Percentiles rank a stretch among this genome's conserved stretches.
These are phyloP conservation scores for Chrysanthemum makinoi DNA, from an alignment of 129 eudicot genomes.

Conservation along the genomic window DNA sequence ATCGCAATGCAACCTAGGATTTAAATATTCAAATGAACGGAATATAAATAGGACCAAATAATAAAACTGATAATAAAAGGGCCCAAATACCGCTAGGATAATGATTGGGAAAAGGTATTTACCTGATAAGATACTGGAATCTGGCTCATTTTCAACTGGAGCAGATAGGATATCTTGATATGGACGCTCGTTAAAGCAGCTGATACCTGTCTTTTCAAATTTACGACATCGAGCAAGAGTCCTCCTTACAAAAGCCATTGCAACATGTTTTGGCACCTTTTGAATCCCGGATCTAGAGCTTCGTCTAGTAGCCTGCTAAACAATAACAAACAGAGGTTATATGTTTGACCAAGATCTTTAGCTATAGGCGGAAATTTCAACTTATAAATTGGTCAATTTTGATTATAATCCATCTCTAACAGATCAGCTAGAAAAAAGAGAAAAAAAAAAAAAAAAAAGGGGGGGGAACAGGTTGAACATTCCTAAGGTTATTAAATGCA, in stretches of 20 bases:
- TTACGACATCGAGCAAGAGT: conserved; percentile 59
- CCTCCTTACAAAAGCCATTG: conserved; percentile 67
- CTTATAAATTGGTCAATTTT: too few species aligned
- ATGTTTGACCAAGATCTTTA: too few species aligned
- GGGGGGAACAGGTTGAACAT: too few species aligned
- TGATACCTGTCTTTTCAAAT: conserved; percentile 56
- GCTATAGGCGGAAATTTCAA: neutral
- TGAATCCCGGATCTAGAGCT: conserved; percentile 52
- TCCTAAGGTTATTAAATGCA: too few species aligned
- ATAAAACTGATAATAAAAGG: neutral
- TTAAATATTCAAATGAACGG: conserved; percentile 30
- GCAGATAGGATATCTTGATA: conserved; percentile 61
- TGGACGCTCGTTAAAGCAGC: conserved; percentile 73
- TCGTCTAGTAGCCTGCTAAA: conserved; percentile 60
- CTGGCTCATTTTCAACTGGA: conserved; percentile 33
- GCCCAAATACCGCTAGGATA: neutral
- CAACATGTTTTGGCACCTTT: conserved; percentile 63
- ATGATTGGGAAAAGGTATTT: neutral
- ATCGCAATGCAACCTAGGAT: neutral
- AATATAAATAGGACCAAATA: neutral
- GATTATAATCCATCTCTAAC: too few species aligned
- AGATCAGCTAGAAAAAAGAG: too few species aligned
- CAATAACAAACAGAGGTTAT: conserved; percentile 7
- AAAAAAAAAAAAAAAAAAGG: too few species aligned
- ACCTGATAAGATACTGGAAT: conserved; percentile 36